Base-by-base conservation (phyloP, 805 yeast species). In the Zygosaccharomyces bailii region DNA sequence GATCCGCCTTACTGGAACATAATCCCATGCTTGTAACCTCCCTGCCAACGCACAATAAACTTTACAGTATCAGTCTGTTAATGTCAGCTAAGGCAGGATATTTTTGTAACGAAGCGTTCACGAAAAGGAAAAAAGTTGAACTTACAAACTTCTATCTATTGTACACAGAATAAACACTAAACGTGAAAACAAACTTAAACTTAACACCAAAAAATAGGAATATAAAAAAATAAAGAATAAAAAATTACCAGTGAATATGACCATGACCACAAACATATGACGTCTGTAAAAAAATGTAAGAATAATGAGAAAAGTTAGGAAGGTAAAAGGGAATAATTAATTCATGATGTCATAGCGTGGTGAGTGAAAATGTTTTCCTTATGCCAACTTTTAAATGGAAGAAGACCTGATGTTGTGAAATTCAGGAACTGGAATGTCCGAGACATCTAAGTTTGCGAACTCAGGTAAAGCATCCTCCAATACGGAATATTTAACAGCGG, bases 381-480 rank as follows among this genome's bases (percentile, higher is more conserved):
- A 5, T n/a, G 27, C 6, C 6, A 5, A 4, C 11, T 33, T n/a
- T 19, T 36, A 54, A 27, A 51, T 49, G 50, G 53, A 50, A 24
- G 56, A 52, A 32, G 62, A 54, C 55, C 52, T 65, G 54, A 53
- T 62, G 61, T 54, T 61, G 55, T 51, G 59, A 39, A 74, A 61
- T 45, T 67, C 70, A 18, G 78, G 76, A 36, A 73, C 59, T 6
- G 66, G 65, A 38, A 74, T 60, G 51, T 70, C 73, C 13, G 65
- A 52, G 29, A 63, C 67, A 46, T 71, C 68, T 42, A 65, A 61
- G 48, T 55, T 55, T 54, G 56, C 68, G 54, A 70, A 67, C 56
- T 61, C 67, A 60, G 57, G 62, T 58, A 64, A 62, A 46, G 55
- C 69, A 52, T 58, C 70, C 56, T 51, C 74, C 53, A 63, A 60